These are phyloP conservation scores for Daldinia eschscholtzii DNA, from an alignment of 2,329 filamentous ascomycete genomes.

Conservation along the genomic window DNA sequence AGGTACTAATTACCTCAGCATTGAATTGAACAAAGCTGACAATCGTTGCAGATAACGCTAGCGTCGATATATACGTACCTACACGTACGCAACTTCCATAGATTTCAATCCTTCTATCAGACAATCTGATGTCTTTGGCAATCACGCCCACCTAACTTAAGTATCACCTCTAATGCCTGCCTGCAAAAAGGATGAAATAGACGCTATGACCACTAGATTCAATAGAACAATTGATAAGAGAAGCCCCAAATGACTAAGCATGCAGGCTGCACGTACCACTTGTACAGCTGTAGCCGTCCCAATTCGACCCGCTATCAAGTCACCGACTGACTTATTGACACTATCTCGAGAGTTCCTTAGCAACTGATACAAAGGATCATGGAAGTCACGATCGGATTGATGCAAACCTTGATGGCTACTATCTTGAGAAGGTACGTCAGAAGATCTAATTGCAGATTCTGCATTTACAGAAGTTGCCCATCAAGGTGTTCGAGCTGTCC, in stretches of 20 bases:
- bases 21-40: not conserved
- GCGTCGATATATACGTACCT: not conserved
- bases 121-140: not conserved
- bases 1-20: not conserved
- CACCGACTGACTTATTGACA: not conserved
- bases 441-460: not conserved
- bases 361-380: not conserved
- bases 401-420: constrained; percentile 5
- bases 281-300: not conserved
- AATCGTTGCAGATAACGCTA: too few relatives aligned
- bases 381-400: not conserved
- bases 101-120: not conserved
- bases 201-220: not conserved
- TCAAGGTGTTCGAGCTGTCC: not conserved
- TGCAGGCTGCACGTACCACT: not conserved
- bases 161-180: not conserved
- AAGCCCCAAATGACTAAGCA: constrained; percentile 3
- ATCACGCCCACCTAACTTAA: too few relatives aligned
- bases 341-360: not conserved
- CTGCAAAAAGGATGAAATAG: not conserved
- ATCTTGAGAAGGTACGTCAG: not conserved
- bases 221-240: not conserved
- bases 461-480: not conserved
- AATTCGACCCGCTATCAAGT: not conserved
- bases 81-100: not conserved